Evolutionary conservation across 202 grass and related monocot species (phyloP), one percentile per base, ranked within the genome.

Genomic region (Schoenoplectus triqueter): DNA sequence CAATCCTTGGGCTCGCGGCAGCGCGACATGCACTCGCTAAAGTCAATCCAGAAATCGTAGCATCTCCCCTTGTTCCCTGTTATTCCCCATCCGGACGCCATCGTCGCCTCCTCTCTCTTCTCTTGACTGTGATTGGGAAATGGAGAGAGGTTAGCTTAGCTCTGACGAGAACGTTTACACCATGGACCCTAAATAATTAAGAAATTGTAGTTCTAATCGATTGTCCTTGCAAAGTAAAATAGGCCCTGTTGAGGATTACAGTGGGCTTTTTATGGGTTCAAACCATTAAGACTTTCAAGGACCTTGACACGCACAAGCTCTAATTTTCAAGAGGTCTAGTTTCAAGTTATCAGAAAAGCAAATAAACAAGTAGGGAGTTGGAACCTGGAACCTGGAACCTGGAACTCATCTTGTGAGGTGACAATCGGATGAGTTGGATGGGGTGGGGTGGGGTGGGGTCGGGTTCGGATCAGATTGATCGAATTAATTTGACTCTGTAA

Each of bases 41-140:
- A 98, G 2, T 98, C 95, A 76, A 90, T 31, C 95, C 95, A 98
- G 92, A 98, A 98, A 80, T 98, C 95, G 91, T 95, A 98, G 91
- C 95, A 98, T 15, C 95, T 88, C 21, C 95, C 95, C 88, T 98
- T 98, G 93, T 95, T 98, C 22, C 95, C 95, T 80, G 92, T 92
- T 88, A 98, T 98, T 51, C 95, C 95, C 95, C 95, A 98, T 15
- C 95, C 95, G 15, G 95, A 98, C 78, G 95, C 95, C 95, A 98
- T 98, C 60, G 50, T 41, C 9, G 45, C 19, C 55, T 54, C 50
- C 71, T 71, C 62, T 20, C 60, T 31, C 40, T 86, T 71, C 81
- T 84, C 64, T 57, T 31, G 21, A 69, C 48, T 19, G 81, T 55
- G 81, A 84, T 69, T 57, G 49, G 81, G 64, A 45, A 83, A 56